Conservation (phyloP, 257 asterid species). For the Ilex aquifolium region DNA sequence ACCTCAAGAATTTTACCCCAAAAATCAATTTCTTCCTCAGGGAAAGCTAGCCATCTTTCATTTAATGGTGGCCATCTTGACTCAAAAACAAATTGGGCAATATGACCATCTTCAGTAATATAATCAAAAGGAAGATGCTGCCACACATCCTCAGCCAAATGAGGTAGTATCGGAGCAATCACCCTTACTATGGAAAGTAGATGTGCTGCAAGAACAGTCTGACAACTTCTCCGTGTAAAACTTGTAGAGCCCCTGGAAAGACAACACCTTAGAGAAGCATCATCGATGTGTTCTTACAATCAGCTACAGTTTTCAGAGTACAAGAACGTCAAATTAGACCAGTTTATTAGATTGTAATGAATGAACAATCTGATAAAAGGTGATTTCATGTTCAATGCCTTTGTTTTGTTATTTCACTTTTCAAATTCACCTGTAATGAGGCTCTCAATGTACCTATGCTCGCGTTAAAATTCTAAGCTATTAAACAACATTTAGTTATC, state of each 20-base stretch:
- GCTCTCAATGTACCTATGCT: too few species aligned
- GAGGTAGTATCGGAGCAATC: conserved; percentile 91
- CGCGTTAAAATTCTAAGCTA: too few species aligned
- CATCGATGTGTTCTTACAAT: background rate
- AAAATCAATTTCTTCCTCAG: conserved; percentile 58
- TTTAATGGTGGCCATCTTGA: conserved; percentile 70
- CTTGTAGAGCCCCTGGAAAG: conserved; percentile 65
- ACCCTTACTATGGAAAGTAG: conserved; percentile 62
- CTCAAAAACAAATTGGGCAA: conserved; percentile 69
- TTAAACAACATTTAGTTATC: too few species aligned
- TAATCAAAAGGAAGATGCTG: conserved; percentile 83
- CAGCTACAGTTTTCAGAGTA: background rate
- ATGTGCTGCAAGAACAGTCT: conserved; percentile 85
- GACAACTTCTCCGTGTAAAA: conserved; percentile 90
- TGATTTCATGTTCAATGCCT: too few species aligned
- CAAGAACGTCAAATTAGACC: background rate
- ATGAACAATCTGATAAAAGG: too few species aligned
- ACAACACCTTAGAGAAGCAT: background rate
- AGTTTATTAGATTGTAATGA: too few species aligned
- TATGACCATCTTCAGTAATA: conserved; percentile 49
- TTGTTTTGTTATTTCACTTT: too few species aligned
- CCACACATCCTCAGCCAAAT: conserved; percentile 97
- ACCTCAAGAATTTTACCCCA: conserved; percentile 97
- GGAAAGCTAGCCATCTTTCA: conserved; percentile 50
- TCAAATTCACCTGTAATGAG: too few species aligned